These are phyloP conservation scores for thale cress (Arabidopsis thaliana) DNA, from an alignment of 345 rosid species.

Conservation along the genomic window TAIR10.1 NC_003070.9:2301501-2302000, in stretches of 20 bases:
- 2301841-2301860: conserved; percentile 63
- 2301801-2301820: conserved; percentile 48
- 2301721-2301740: conserved; percentile 66
- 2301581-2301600: conserved; percentile 95
- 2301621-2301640: conserved; percentile 70
- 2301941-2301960: conserved; percentile 40
- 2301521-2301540: conserved; percentile 72
- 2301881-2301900: conserved; percentile 20
- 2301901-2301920: conserved; percentile 5
- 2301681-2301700: conserved; percentile 47
- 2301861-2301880: background rate
- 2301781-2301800: conserved; percentile 47
- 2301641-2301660: conserved; percentile 63
- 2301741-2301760: conserved; percentile 71
- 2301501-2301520: conserved; percentile 34
- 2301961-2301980: conserved; percentile 37
- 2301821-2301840: conserved; percentile 72
- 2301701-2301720: conserved; percentile 60
- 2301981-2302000: conserved; percentile 27
- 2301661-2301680: conserved; percentile 48
- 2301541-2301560: conserved; percentile 99
- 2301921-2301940: conserved; percentile 34
- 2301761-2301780: conserved; percentile 60
- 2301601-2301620: conserved; percentile 86
- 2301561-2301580: conserved; percentile 96